Evolutionary conservation across 1,139 yeast genomes (phyloP).

Genomic region (Torulaspora globosa): DNA sequence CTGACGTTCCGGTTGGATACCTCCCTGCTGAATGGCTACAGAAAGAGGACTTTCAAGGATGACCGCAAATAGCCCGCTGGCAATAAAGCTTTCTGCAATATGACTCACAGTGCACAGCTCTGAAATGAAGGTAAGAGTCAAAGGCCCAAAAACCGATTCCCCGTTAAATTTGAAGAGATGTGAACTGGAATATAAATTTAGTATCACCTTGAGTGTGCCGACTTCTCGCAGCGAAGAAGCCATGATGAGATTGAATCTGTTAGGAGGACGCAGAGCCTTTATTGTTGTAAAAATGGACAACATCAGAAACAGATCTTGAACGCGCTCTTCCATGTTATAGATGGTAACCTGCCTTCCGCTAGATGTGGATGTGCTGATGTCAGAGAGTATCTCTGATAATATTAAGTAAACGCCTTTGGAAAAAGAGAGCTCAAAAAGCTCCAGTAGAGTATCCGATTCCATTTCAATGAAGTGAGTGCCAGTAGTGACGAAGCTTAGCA

Average conservation of each 20-base stretch:
- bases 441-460: constrained; percentile 50
- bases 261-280: constrained; percentile 49
- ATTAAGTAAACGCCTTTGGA: constrained; percentile 55
- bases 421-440: constrained; percentile 55
- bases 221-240: constrained; percentile 53
- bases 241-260: constrained; percentile 48
- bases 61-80: constrained; percentile 63
- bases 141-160: constrained; percentile 68
- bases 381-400: constrained; percentile 55
- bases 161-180: constrained; percentile 57
- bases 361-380: constrained; percentile 39
- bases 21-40: constrained; percentile 60
- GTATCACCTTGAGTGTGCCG: constrained; percentile 59
- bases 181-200: constrained; percentile 65
- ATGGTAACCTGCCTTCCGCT: constrained; percentile 38
- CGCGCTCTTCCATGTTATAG: constrained; percentile 40
- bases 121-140: constrained; percentile 63
- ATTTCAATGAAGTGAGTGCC: constrained; percentile 45
- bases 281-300: constrained; percentile 60
- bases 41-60: constrained; percentile 75
- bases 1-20: constrained; percentile 47
- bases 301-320: constrained; percentile 63
- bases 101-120: constrained; percentile 61
- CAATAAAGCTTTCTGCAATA: constrained; percentile 63
- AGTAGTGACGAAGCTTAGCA: constrained; percentile 45